Percentiles rank a stretch among this genome's conserved stretches.
Conservation (phyloP, 2,329 filamentous ascomycete species). For the Monosporascus sp. region DNA sequence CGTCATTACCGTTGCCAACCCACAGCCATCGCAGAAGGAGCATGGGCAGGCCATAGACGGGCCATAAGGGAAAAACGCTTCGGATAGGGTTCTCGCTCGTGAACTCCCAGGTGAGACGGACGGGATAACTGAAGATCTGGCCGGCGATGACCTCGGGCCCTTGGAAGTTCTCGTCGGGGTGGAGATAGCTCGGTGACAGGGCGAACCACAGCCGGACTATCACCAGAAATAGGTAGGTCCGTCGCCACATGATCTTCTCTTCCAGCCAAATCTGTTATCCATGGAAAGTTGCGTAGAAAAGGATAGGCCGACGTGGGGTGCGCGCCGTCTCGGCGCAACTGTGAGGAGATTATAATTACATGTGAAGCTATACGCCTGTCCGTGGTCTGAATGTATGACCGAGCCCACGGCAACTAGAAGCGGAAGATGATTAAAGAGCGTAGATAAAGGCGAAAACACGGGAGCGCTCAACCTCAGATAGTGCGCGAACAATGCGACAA, state of each 20-base stretch:
- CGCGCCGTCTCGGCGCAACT: background rate
- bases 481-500: too few species aligned
- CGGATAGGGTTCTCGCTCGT: slow-evolving; percentile 83
- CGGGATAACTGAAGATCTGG: slow-evolving; percentile 87
- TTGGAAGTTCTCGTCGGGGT: slow-evolving; percentile 98
- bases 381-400: too few species aligned
- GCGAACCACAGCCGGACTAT: slow-evolving; percentile 91
- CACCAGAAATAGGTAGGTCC: slow-evolving; percentile 79
- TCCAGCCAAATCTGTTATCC: slow-evolving; percentile 3
- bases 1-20: slow-evolving; percentile 74
- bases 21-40: slow-evolving; percentile 87
- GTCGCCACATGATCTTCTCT: slow-evolving; percentile 70
- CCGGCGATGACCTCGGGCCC: slow-evolving; percentile 95
- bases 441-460: too few species aligned
- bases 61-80: slow-evolving; percentile 95
- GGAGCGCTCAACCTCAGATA: too few species aligned
- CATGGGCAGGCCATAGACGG: slow-evolving; percentile 91
- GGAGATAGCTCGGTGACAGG: slow-evolving; percentile 89
- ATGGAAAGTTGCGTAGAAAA: slow-evolving; percentile 6
- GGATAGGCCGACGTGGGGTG: slow-evolving; percentile 1
- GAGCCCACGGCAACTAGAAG: too few species aligned
- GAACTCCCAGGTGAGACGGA: slow-evolving; percentile 93
- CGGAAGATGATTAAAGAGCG: too few species aligned
- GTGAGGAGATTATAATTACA: too few species aligned
- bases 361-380: too few species aligned